phyloP scores from a whole-genome alignment of 2,329 filamentous ascomycete species.

The Aspergillus sergii region DNA sequence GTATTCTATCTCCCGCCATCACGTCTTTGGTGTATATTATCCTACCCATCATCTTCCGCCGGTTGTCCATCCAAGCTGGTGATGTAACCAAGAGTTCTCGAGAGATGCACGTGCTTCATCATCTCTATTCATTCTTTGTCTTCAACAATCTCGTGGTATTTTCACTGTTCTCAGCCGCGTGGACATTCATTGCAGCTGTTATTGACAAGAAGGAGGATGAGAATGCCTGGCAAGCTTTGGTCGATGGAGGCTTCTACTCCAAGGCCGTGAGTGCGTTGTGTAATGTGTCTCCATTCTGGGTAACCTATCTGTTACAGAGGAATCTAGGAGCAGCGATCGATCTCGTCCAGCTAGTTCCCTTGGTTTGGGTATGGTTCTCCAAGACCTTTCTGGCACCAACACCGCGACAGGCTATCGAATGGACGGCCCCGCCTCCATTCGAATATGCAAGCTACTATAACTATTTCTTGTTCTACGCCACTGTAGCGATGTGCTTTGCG shows the following conservation, averaged over 20 bases:
- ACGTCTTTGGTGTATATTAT: constrained; percentile 86
- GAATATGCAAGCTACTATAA: constrained; percentile 98
- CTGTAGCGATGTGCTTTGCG: constrained; percentile 82
- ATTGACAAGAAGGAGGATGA: constrained; percentile 60
- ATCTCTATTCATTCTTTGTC: constrained; percentile 93
- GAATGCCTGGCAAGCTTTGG: constrained; percentile 70
- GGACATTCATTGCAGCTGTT: constrained; percentile 70
- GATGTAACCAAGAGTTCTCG: constrained; percentile 90
- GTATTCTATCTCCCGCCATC: constrained; percentile 84
- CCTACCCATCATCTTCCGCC: constrained; percentile 87
- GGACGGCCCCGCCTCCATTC: constrained; percentile 88
- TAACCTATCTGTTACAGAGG: constrained; percentile 88
- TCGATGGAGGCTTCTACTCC: constrained; percentile 63
- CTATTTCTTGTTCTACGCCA: constrained; percentile 93
- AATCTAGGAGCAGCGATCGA: constrained; percentile 94
- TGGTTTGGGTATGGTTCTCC: constrained; percentile 82
- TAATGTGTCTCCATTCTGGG: constrained; percentile 85
- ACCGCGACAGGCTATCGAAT: constrained; percentile 85
- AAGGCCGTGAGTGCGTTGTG: constrained; percentile 75
- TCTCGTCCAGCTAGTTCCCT: constrained; percentile 81
- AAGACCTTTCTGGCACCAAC: constrained; percentile 86
- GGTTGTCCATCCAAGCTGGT: constrained; percentile 78
- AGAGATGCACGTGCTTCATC: constrained; percentile 86
- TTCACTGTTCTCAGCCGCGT: constrained; percentile 84
- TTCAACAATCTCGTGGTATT: constrained; percentile 97